Evolutionary conservation across 2,329 filamentous ascomycete genomes (phyloP), one percentile per base, ranked within the genome.

Genomic region (Arachnomyces sp.): DNA sequence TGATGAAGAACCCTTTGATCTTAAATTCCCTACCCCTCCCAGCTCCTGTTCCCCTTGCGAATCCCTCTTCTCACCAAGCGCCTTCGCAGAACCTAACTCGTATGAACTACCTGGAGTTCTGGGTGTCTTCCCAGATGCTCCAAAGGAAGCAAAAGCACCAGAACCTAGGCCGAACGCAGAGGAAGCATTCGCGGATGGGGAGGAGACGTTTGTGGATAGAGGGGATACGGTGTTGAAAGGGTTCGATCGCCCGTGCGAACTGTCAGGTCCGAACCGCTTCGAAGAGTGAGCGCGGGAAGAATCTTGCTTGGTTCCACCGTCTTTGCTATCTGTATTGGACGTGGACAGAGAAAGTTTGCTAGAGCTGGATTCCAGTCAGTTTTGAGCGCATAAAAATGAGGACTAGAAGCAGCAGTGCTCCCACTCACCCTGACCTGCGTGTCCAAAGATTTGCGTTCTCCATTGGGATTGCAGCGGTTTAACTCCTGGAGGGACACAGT

Each of bases 101-200:
- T 93, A 86, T 11, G 83, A 80, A 48, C 85, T 83, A 37, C 83
- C 85, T 7, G 84, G 76, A 34, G 85, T 82, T 71, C 95, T 96
- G 38, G 88, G 86, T 2, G 88, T 89, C 70, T 94, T 95, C 28
- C 77, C 75, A 25, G 84, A 78, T 32, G 73, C 73, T 16, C 90
- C 89, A 63, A 93, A 93, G n/a, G 89, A 93, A 30, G 90, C 90
- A 62, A 98, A 98, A 40, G 92, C 92, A 52, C 92, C 92, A 13
- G 87, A 93, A 31, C 92, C 92, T 45, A 98, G 72, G 37, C 88
- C 89, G 66, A 98, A 98, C 43, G 90, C 89, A 55, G 84, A 89
- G 13, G 87, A 88, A 40, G 86, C 86, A 52, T 77, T 77, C 39
- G 78, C 75, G 9, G 84, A 86, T 11, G 88, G 86, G 7, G 87